phyloP scores from a whole-genome alignment of 257 asterid genomes.

The Penstemon eatonii region DNA sequence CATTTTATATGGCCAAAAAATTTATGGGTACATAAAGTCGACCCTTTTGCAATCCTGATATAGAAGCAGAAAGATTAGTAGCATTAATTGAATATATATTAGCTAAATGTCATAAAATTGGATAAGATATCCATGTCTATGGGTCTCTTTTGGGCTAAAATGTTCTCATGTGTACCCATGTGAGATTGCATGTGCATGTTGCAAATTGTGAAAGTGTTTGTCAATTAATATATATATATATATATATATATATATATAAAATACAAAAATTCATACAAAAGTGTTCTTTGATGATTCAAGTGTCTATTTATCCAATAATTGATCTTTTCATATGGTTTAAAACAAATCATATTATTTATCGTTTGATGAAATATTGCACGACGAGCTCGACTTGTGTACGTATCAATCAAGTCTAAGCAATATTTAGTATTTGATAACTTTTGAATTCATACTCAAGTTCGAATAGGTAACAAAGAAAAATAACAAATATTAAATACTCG shows the following conservation, averaged over 20 bases:
- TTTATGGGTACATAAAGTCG: background rate
- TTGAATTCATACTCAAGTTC: no score
- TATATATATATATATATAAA: background rate
- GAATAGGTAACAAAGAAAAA: no score
- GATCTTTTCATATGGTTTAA: background rate
- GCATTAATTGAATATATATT: background rate
- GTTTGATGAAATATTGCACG: no score
- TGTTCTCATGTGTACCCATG: slow-evolving; percentile 37
- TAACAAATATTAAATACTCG: no score
- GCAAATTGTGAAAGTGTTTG: background rate
- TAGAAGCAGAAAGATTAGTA: background rate
- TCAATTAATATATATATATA: background rate
- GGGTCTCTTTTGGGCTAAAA: slow-evolving; percentile 22
- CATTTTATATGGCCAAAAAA: background rate
- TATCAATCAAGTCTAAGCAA: no score
- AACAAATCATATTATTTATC: no score
- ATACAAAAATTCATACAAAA: background rate
- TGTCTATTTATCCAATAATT: background rate
- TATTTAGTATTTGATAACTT: no score
- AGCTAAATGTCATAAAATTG: background rate
- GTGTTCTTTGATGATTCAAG: background rate
- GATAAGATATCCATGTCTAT: slow-evolving; percentile 8
- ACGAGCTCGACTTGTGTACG: no score
- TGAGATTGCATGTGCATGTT: slow-evolving; percentile 31
- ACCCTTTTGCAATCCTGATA: background rate